Base-by-base conservation (phyloP, 2,329 filamentous ascomycete genomes). In the Aureobasidium sp. region DNA sequence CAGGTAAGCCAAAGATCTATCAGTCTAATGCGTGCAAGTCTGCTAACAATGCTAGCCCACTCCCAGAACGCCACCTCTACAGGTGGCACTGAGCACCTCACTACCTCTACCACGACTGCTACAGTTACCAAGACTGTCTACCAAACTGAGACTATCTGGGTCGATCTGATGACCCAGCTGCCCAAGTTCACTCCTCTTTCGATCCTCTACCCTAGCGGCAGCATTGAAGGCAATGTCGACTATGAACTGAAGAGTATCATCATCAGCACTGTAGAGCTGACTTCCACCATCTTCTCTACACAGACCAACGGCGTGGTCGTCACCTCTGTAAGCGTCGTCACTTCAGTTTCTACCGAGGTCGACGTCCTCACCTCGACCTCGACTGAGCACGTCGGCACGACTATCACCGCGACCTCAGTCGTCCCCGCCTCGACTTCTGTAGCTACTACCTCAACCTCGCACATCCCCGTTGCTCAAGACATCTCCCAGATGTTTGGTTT, bases 171-270 rank as follows among this genome's bases (percentile, higher is more conserved):
- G 8, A 47, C 42, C n/a, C n/a, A n/a, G n/a, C n/a, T n/a, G n/a
- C n/a, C n/a, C n/a, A n/a, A n/a, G n/a, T n/a, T n/a, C n/a, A n/a
- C n/a, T n/a, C n/a, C n/a, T n/a, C n/a, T n/a, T n/a, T n/a, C n/a
- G n/a, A n/a, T n/a, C n/a, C n/a, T n/a, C n/a, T n/a, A n/a, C n/a
- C n/a, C n/a, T n/a, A n/a, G n/a, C n/a, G n/a, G n/a, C n/a, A n/a
- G n/a, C n/a, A n/a, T n/a, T n/a, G n/a, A n/a, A n/a, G n/a, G n/a
- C n/a, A n/a, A n/a, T n/a, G n/a, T n/a, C n/a, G n/a, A n/a, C n/a
- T n/a, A n/a, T n/a, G 35, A 50, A 14, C 25, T 40, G 25, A 50
- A 50, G 47, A 50, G 47, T 25, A 21, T 50, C 12, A 8, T 11
- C 19, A 27, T 40, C 14, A 6, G 30, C 22, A 50, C 47, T 19